Percentiles rank a stretch among this genome's conserved stretches.
phyloP scores from a whole-genome alignment of 805 yeast genomes.

The Saturnispora sanitii region DNA sequence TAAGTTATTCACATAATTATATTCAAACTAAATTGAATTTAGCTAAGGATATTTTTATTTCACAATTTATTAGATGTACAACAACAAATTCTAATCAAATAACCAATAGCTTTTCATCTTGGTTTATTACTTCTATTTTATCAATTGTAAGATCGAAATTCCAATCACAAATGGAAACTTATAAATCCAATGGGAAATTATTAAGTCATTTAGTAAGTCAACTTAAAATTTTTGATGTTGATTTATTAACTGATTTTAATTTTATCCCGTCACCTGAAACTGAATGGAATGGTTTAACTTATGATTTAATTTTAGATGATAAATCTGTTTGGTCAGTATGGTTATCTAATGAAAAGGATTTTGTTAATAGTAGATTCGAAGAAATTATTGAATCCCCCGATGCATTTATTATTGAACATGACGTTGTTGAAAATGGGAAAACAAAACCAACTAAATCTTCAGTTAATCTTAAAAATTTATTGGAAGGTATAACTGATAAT shows the following conservation, averaged over 20 bases:
- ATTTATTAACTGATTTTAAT: conserved; percentile 30
- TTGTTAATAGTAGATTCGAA: conserved; percentile 41
- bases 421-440: conserved; percentile 32
- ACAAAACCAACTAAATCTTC: conserved; percentile 60
- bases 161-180: conserved; percentile 14
- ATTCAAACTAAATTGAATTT: conserved; percentile 23
- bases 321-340: conserved; percentile 32
- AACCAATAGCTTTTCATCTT: conserved; percentile 21
- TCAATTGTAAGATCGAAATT: conserved; percentile 39
- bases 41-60: conserved; percentile 14
- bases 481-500: conserved; percentile 47
- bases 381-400: conserved; percentile 39
- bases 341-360: conserved; percentile 43
- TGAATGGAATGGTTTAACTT: conserved; percentile 23
- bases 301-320: conserved; percentile 21
- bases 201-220: conserved; percentile 53
- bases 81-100: conserved; percentile 6
- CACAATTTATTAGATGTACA: not conserved
- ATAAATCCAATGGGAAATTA: conserved; percentile 31
- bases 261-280: conserved; percentile 21
- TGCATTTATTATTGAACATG: conserved; percentile 52
- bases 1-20: conserved; percentile 39
- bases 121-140: conserved; percentile 38
- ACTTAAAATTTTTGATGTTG: conserved; percentile 46
- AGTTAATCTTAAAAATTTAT: conserved; percentile 42